Percentiles rank a stretch among this genome's conserved stretches.
Conservation (phyloP, 495 filamentous ascomycete species). For the Aspergillus cristatus region DNA sequence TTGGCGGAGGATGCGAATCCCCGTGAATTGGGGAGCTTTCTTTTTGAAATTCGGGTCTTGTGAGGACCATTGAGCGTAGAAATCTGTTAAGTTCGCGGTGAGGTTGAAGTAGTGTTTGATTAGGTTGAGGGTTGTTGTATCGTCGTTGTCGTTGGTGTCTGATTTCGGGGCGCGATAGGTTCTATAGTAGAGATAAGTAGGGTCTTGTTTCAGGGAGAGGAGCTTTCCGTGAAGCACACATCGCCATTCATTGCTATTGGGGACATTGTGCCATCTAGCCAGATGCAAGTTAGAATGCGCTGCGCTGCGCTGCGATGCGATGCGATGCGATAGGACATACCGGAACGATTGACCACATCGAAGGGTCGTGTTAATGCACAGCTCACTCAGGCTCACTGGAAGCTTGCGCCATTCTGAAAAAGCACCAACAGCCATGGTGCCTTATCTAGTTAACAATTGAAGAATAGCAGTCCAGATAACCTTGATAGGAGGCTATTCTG, state of each 20-base stretch:
- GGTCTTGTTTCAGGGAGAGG: conserved; percentile 75
- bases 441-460: background rate
- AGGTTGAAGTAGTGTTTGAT: conserved; percentile 80
- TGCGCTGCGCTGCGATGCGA: background rate
- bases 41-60: conserved; percentile 84
- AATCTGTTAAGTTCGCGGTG: conserved; percentile 53
- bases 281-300: background rate
- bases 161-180: conserved; percentile 44
- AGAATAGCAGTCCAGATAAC: background rate
- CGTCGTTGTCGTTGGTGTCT: conserved; percentile 11
- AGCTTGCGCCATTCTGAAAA: conserved; percentile 70
- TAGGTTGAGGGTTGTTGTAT: conserved; percentile 58
- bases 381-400: conserved; percentile 67
- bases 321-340: conserved; percentile 25
- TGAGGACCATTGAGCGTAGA: conserved; percentile 83
- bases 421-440: conserved; percentile 19
- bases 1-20: conserved; percentile 89
- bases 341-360: conserved; percentile 87
- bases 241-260: conserved; percentile 76
- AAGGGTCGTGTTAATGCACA: conserved; percentile 85
- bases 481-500: conserved; percentile 12
- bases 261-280: conserved; percentile 67
- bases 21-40: conserved; percentile 78
- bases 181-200: conserved; percentile 70
- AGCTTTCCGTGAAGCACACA: conserved; percentile 81